Conservation (phyloP, 1,139 yeast genomes). For the Suhomyces wounanorum region DNA sequence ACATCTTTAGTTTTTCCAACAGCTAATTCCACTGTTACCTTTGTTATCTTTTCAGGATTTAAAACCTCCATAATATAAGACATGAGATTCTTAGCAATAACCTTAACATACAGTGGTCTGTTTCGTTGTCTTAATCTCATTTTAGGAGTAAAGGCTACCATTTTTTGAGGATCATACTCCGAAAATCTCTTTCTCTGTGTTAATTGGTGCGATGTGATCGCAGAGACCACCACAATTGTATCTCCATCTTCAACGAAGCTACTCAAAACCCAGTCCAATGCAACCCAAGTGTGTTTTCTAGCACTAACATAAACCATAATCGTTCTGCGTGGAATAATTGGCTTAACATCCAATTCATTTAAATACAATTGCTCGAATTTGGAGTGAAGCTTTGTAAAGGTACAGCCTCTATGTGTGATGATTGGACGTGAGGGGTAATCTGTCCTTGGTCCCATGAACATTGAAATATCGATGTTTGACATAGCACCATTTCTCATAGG, state of each 20-base stretch:
- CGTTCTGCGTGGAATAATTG: slow-evolving; percentile 54
- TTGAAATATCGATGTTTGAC: slow-evolving; percentile 7
- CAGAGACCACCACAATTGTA: slow-evolving; percentile 57
- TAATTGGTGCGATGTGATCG: slow-evolving; percentile 25
- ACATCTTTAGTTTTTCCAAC: slow-evolving; percentile 61
- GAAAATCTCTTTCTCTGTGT: slow-evolving; percentile 1
- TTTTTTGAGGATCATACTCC: neutral
- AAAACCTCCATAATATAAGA: slow-evolving; percentile 49
- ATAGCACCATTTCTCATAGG: slow-evolving; percentile 15
- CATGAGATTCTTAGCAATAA: slow-evolving; percentile 45
- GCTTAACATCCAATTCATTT: slow-evolving; percentile 32
- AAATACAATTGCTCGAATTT: slow-evolving; percentile 42
- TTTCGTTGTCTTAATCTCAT: slow-evolving; percentile 36
- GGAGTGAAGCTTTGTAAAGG: slow-evolving; percentile 48
- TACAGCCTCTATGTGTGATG: slow-evolving; percentile 53
- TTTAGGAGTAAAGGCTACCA: slow-evolving; percentile 27
- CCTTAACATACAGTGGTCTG: slow-evolving; percentile 37
- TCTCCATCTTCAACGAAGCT: slow-evolving; percentile 62
- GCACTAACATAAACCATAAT: slow-evolving; percentile 69
- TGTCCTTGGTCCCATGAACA: slow-evolving; percentile 12
- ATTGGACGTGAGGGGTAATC: slow-evolving; percentile 56
- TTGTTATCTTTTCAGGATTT: slow-evolving; percentile 52
- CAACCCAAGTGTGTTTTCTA: slow-evolving; percentile 76
- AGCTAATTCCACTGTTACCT: slow-evolving; percentile 62
- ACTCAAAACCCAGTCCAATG: slow-evolving; percentile 66